Evolutionary conservation across 148 eudicot species (phyloP).

Genomic region (Pharnaceum exiguum): DNA sequence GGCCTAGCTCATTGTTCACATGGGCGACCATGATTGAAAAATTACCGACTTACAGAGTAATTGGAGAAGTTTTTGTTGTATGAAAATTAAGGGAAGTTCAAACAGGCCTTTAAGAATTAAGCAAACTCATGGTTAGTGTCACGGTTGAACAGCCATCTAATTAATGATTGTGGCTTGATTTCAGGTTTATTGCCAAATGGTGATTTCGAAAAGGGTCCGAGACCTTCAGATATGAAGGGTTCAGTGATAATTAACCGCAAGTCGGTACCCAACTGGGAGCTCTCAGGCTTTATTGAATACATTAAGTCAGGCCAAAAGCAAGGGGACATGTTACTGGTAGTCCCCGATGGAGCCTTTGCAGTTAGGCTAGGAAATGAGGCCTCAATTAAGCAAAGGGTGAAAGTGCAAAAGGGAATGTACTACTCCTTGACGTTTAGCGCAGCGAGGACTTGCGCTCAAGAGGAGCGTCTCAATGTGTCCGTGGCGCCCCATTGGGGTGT

Average conservation of each 20-base stretch:
- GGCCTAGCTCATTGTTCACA: not conserved
- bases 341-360: conserved; percentile 79
- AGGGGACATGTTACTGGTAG: conserved; percentile 90
- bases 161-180: not conserved
- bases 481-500: conserved; percentile 71
- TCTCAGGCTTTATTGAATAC: conserved; percentile 78
- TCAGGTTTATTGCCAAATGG: conserved; percentile 76
- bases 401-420: conserved; percentile 64
- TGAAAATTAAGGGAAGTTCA: no score
- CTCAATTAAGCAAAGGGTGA: conserved; percentile 57
- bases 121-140: no score
- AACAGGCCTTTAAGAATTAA: no score
- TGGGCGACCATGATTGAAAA: conserved; percentile 9
- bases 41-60: not conserved
- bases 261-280: conserved; percentile 64
- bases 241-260: conserved; percentile 38
- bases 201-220: conserved; percentile 68
- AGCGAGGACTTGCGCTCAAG: conserved; percentile 90
- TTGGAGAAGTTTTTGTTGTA: no score
- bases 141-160: no score
- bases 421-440: conserved; percentile 83
- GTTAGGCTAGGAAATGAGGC: conserved; percentile 92
- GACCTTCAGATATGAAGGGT: conserved; percentile 58
- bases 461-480: conserved; percentile 67
- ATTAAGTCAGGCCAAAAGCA: conserved; percentile 89